phyloP scores from a whole-genome alignment of 2,329 filamentous ascomycete genomes.

The Arthrobotrys conoides region DNA sequence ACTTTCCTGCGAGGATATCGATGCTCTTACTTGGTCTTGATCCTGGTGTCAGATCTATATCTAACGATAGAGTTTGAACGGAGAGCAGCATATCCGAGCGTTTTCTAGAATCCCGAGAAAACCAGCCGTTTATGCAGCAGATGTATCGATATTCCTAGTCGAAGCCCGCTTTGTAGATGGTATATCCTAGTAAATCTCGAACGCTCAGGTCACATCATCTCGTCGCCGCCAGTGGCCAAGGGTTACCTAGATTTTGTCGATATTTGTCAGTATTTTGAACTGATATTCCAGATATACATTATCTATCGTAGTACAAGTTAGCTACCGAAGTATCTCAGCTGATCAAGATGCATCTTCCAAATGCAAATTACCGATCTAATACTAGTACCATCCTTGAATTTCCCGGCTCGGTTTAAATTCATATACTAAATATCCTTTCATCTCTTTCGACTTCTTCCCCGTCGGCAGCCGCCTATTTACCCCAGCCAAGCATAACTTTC shows the following conservation, averaged over 20 bases:
- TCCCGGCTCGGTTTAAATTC: background rate
- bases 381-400: background rate
- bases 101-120: background rate
- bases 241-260: background rate
- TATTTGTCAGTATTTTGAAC: background rate
- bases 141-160: background rate
- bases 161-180: background rate
- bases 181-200: background rate
- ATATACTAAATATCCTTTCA: background rate
- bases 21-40: background rate
- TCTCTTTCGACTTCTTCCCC: constrained; percentile 23
- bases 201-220: background rate
- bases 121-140: background rate
- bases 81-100: background rate
- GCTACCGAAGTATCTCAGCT: constrained; percentile 11
- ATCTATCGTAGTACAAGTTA: background rate
- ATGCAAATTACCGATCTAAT: background rate
- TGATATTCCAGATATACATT: background rate
- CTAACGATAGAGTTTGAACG: background rate
- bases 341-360: background rate
- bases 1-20: constrained; percentile 20
- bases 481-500: constrained; percentile 12
- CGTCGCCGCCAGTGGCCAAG: background rate
- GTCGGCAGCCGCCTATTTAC: constrained; percentile 53
- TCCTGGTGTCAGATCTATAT: constrained; percentile 9